phyloP scores from a whole-genome alignment of 257 asterid species.

The Nicotiana attenuata region DNA sequence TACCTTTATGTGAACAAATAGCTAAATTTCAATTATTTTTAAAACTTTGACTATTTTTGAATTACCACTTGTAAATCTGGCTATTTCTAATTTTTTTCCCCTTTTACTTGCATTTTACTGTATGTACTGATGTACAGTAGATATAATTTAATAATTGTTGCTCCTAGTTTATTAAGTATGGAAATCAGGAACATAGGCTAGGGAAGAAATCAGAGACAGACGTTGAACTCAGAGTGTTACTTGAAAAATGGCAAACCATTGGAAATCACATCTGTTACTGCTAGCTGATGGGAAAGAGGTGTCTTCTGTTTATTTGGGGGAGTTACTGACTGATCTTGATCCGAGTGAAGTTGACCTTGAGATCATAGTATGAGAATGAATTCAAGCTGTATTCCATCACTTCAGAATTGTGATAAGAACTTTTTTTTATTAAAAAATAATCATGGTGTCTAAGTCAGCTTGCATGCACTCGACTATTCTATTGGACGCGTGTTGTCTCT shows the following conservation, averaged over 20 bases:
- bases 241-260: not conserved
- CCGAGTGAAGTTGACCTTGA: not conserved
- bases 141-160: not conserved
- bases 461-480: too few relatives aligned
- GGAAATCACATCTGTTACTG: not conserved
- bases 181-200: not conserved
- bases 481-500: too few relatives aligned
- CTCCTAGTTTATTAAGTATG: not conserved
- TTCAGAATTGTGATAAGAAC: too few relatives aligned
- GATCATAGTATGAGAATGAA: not conserved
- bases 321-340: not conserved
- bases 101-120: not conserved
- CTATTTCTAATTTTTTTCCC: too few relatives aligned
- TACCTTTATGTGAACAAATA: too few relatives aligned
- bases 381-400: too few relatives aligned
- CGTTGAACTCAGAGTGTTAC: not conserved
- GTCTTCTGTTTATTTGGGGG: not conserved
- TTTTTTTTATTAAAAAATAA: too few relatives aligned
- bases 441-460: too few relatives aligned
- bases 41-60: too few relatives aligned
- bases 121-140: not conserved
- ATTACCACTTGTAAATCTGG: too few relatives aligned
- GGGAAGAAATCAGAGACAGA: not conserved
- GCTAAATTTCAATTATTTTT: too few relatives aligned
- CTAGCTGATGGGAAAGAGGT: not conserved